phyloP scores from a whole-genome alignment of 495 filamentous ascomycete genomes.

The Aspergillus olivimuriae region DNA sequence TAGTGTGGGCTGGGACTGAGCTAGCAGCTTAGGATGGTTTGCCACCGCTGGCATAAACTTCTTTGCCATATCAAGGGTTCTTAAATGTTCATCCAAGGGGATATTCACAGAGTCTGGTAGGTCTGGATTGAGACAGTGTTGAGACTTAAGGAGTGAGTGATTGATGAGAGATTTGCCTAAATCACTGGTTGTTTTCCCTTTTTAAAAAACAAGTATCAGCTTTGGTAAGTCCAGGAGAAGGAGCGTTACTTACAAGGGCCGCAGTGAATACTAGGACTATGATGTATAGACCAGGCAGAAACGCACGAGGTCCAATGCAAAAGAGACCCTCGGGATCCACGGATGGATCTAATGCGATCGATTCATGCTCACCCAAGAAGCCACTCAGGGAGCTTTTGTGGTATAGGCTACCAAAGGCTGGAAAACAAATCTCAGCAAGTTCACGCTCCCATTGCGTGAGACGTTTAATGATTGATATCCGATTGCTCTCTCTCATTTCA shows the following conservation, averaged over 20 bases:
- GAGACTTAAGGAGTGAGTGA: background rate
- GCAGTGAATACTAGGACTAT: too few species aligned
- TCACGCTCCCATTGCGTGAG: constrained; percentile 23
- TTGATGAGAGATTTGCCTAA: background rate
- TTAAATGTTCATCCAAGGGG: background rate
- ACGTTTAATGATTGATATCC: constrained; percentile 22
- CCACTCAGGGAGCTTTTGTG: too few species aligned
- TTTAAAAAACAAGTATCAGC: too few species aligned
- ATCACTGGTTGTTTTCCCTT: background rate
- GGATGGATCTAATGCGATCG: constrained; percentile 10
- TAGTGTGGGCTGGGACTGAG: constrained; percentile 19
- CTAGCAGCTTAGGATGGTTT: constrained; percentile 1
- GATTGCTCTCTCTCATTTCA: constrained; percentile 17
- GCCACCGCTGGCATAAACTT: background rate
- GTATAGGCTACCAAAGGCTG: constrained; percentile 29
- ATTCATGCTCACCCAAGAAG: constrained; percentile 10
- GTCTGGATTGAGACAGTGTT: background rate
- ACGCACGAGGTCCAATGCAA: constrained; percentile 20
- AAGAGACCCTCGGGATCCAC: constrained; percentile 15
- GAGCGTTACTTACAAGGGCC: too few species aligned
- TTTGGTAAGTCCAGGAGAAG: too few species aligned
- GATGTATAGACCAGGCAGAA: constrained; percentile 11
- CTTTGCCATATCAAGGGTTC: background rate
- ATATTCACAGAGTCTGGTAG: background rate
- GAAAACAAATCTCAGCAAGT: constrained; percentile 20